Conservation (phyloP, 2,329 filamentous ascomycete species). For the Colletotrichum lentis region DNA sequence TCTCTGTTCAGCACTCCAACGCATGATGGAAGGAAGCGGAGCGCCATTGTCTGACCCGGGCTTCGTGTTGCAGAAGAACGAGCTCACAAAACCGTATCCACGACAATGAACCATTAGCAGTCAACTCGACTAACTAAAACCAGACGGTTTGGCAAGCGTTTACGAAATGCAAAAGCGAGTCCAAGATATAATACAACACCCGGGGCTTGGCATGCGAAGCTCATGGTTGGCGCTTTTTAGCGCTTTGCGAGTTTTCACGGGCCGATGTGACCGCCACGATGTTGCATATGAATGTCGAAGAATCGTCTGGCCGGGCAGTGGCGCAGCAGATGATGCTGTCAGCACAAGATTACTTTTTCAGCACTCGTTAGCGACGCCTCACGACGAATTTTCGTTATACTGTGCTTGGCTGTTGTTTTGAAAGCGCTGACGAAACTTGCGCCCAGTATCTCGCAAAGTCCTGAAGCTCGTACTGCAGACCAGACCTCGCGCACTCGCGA, state of each 20-base stretch:
- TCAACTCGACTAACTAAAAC: not conserved
- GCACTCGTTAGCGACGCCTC: not conserved
- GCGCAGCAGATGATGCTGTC: conserved; percentile 7
- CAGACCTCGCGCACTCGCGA: not conserved
- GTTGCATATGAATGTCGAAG: conserved; percentile 9
- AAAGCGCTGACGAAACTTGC: not conserved
- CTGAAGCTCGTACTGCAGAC: not conserved
- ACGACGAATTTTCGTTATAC: not conserved
- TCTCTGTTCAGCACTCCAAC: not conserved
- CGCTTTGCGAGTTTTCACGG: conserved; percentile 12
- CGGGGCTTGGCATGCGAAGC: not conserved
- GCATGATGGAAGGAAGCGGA: not conserved
- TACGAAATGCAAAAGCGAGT: not conserved
- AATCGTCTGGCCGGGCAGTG: conserved; percentile 11
- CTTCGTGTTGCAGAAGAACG: conserved; percentile 7
- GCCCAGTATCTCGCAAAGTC: not conserved
- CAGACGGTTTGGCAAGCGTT: not conserved
- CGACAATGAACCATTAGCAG: not conserved
- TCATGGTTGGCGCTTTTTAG: conserved; percentile 26
- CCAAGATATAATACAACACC: not conserved
- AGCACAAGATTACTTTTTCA: not conserved
- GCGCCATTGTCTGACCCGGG: not conserved
- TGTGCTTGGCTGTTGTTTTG: not conserved
- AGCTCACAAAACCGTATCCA: not conserved
- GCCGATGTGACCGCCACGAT: conserved; percentile 14